Conservation (phyloP, 2,329 filamentous ascomycete genomes). For the Fusarium sp. region DNA sequence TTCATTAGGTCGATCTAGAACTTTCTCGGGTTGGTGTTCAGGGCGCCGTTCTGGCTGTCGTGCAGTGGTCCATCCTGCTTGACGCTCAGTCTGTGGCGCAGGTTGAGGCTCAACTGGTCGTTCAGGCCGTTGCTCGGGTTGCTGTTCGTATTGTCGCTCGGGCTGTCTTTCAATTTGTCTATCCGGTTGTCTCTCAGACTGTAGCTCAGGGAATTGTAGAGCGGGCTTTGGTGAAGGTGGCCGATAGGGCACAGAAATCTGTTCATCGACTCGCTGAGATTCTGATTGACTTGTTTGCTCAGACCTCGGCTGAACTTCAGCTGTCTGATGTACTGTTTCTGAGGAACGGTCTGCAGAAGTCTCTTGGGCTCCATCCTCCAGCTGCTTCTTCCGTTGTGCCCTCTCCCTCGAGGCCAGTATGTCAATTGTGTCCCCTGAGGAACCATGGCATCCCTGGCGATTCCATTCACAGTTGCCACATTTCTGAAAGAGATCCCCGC, state of each 20-base stretch:
- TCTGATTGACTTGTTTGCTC: background rate
- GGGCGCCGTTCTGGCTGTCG: background rate
- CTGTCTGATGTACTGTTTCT: constrained; percentile 12
- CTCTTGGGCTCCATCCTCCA: background rate
- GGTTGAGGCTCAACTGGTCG: background rate
- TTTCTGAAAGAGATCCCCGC: constrained; percentile 54
- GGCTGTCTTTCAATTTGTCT: background rate
- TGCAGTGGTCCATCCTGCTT: background rate
- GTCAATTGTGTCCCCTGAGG: constrained; percentile 40
- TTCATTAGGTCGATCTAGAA: background rate
- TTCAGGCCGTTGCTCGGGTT: background rate
- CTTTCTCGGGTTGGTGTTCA: constrained; percentile 1
- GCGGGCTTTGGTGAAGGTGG: constrained; percentile 11
- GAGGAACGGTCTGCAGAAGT: background rate
- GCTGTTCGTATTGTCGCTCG: background rate
- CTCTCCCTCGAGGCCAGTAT: constrained; percentile 24
- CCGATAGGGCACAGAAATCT: constrained; percentile 11
- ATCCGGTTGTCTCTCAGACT: background rate
- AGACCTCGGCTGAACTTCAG: constrained; percentile 16
- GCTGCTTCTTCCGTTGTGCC: constrained; percentile 22
- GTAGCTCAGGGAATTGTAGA: background rate
- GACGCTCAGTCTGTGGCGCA: background rate
- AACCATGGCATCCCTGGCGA: constrained; percentile 50
- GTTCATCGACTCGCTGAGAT: background rate
- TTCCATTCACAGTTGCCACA: constrained; percentile 65